Base-by-base conservation (phyloP, 306 rosid genomes). In the Castanea crenata region DNA sequence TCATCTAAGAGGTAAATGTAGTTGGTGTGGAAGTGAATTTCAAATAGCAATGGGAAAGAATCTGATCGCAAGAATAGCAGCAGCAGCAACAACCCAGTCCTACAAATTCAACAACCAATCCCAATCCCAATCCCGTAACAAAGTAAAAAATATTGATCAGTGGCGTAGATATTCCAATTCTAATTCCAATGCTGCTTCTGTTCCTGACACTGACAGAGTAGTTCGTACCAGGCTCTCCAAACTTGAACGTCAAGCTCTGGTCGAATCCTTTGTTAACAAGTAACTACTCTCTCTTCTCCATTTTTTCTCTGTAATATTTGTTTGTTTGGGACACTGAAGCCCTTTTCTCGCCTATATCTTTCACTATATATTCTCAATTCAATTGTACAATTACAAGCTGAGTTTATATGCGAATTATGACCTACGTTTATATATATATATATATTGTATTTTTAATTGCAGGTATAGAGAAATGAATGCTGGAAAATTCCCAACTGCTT, bases 241-340 rank as follows among this genome's bases (percentile, higher is more conserved):
- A 75, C 76, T 76, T 11, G 85, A 90, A 70, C 89, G 93, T 57
- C 77, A 46, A 83, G 87, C 86, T 54, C 34, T 89, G 81, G 87
- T 92, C 79, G 89, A 89, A 86, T 69, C 86, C 27, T 90, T 81
- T 79, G 95, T 92, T 63, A 70, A 79, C 79, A 84, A 88, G 97
- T 92, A 86, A 41, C 11, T 6, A 38, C 44, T 1, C 64, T 59
- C 13, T 12, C 18, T 20, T 25, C 5, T 0, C 19, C 18, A 21
- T 1, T 19, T 15, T 63, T 9, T 3, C 23, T 8, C 1, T 31
- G 35, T 6, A 31, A 20, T 19, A 21, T 31, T 65, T 65, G 71
- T 19, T 65, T 16, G 27, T 25, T 25, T 25, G 27, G 27, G 27
- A 25, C 27, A 25, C 27, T 25, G 27, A 25, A 25, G 27, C 27